A percentile compares a stretch with the other conserved stretches of the same genome.
Conservation (phyloP, 371 early-diverging fungal genomes). For the Lichtheimia hyalospora region DNA sequence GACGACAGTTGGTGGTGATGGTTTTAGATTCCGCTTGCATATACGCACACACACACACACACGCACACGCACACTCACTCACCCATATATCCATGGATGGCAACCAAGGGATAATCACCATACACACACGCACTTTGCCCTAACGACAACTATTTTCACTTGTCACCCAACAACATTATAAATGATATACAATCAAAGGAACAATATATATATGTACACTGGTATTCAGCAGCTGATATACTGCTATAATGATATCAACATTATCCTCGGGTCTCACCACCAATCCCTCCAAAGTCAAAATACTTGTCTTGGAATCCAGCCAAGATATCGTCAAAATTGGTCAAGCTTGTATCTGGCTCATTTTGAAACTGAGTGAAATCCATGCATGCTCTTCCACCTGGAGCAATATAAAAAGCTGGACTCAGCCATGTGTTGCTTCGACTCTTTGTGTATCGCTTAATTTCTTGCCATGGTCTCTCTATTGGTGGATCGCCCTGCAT, state of each 20-base stretch:
- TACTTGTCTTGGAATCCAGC: conserved; percentile 30
- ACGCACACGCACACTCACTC: too few species aligned
- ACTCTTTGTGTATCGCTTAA: conserved; percentile 32
- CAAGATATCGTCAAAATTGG: conserved; percentile 26
- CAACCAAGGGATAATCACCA: too few species aligned
- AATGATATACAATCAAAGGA: too few species aligned
- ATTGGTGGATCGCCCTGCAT: conserved; percentile 9
- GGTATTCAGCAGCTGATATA: neutral
- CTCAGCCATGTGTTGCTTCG: conserved; percentile 25
- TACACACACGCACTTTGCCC: too few species aligned
- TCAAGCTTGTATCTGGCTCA: conserved; percentile 30
- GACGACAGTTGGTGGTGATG: too few species aligned
- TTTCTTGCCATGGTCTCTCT: conserved; percentile 37
- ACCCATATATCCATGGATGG: too few species aligned
- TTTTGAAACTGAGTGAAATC: conserved; percentile 31
- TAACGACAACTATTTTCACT: too few species aligned
- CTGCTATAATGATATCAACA: neutral
- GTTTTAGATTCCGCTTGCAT: too few species aligned
- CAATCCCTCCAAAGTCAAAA: conserved; percentile 43
- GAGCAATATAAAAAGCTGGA: conserved; percentile 34
- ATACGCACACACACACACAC: too few species aligned
- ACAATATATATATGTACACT: neutral
- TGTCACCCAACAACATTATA: too few species aligned
- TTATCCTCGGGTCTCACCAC: conserved; percentile 32
- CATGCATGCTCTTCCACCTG: conserved; percentile 41